Evolutionary conservation across 2,329 filamentous ascomycete species (phyloP).

Genomic region (Trichoderma hamatum): DNA sequence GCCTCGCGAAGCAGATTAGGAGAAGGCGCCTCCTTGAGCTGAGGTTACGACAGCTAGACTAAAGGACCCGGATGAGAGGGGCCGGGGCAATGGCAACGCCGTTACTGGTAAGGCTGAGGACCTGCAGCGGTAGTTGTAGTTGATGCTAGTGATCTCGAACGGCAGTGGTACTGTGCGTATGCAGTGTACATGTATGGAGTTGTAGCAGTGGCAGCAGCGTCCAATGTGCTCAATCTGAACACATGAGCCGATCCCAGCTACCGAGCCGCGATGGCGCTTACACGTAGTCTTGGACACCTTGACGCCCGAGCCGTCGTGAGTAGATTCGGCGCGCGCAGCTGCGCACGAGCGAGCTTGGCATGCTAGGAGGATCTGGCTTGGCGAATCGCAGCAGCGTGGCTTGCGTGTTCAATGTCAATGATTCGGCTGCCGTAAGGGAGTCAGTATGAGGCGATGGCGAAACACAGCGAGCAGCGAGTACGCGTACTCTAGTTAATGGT

Average conservation of each 20-base stretch:
- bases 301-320: conserved; percentile 11
- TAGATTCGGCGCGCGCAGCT: neutral
- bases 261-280: conserved; percentile 17
- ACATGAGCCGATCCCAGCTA: conserved; percentile 16
- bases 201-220: neutral
- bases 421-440: no score
- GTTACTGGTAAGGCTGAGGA: conserved; percentile 23
- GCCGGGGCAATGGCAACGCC: conserved; percentile 17
- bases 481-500: neutral
- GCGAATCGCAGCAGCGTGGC: neutral
- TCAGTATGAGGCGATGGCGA: no score
- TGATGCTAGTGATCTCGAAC: neutral
- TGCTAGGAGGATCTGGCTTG: neutral
- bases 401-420: neutral
- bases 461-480: neutral
- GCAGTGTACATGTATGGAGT: neutral
- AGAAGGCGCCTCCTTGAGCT: neutral
- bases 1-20: neutral
- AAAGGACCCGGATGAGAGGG: neutral
- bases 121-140: neutral
- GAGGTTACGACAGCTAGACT: conserved; percentile 1
- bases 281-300: neutral
- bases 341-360: conserved; percentile 12
- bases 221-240: neutral
- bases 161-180: no score